Evolutionary conservation across 2,329 filamentous ascomycete species (phyloP).

Genomic region (Tympanopsis confertula): DNA sequence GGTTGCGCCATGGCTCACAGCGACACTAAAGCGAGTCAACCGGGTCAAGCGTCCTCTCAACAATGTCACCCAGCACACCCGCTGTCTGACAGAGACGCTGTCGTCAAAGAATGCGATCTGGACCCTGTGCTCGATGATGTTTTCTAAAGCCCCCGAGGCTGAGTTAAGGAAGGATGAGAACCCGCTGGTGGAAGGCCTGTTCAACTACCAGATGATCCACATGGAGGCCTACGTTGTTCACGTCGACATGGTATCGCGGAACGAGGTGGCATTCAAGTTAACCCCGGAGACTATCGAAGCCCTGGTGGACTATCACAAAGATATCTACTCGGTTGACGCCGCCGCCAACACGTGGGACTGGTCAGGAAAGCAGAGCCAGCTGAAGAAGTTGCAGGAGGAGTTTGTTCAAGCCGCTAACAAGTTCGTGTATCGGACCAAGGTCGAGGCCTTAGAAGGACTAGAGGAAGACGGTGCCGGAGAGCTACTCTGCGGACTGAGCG

Average conservation of each 20-base stretch:
- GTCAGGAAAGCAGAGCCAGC: constrained; percentile 89
- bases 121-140: constrained; percentile 85
- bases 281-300: constrained; percentile 88
- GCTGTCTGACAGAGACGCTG: constrained; percentile 88
- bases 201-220: constrained; percentile 87
- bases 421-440: constrained; percentile 86
- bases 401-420: constrained; percentile 95
- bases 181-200: constrained; percentile 73
- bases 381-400: constrained; percentile 95
- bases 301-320: constrained; percentile 90
- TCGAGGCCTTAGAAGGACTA: constrained; percentile 80
- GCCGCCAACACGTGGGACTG: constrained; percentile 84
- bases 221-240: constrained; percentile 97
- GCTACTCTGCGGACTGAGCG: constrained; percentile 78
- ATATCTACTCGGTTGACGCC: constrained; percentile 82
- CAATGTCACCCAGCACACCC: constrained; percentile 87
- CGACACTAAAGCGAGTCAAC: constrained; percentile 93
- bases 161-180: constrained; percentile 74
- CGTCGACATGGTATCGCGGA: constrained; percentile 95
- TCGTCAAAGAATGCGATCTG: constrained; percentile 86
- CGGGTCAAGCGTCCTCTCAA: constrained; percentile 93
- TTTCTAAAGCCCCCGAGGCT: constrained; percentile 76
- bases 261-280: constrained; percentile 96
- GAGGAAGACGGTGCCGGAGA: constrained; percentile 95
- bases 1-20: constrained; percentile 91